phyloP scores from a whole-genome alignment of 345 rosid species.

The Odontarrhena argentea region DNA sequence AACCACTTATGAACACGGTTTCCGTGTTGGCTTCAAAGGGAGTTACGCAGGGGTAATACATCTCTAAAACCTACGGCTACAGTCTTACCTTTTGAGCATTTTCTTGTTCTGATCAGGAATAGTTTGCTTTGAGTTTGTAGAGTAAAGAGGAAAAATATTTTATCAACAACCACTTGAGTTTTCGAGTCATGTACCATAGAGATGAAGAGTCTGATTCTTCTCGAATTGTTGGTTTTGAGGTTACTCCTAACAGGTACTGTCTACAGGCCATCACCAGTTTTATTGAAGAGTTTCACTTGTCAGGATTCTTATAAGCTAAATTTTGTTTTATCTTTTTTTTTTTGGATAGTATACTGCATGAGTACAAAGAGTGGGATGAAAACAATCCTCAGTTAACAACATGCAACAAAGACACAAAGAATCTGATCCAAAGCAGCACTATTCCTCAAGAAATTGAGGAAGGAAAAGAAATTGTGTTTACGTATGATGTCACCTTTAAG shows the following conservation, averaged over 20 bases:
- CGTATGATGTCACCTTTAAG: conserved; percentile 88
- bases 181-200: conserved; percentile 88
- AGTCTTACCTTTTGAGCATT: not conserved
- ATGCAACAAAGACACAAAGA: conserved; percentile 88
- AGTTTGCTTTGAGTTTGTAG: conserved; percentile 49
- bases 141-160: conserved; percentile 90
- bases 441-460: conserved; percentile 80
- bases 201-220: conserved; percentile 77
- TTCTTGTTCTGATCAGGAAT: conserved; percentile 21
- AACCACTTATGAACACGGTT: conserved; percentile 93
- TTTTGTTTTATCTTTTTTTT: not conserved
- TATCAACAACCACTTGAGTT: conserved; percentile 90
- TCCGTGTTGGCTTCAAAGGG: conserved; percentile 94
- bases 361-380: conserved; percentile 88
- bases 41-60: conserved; percentile 77
- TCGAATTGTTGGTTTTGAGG: conserved; percentile 96
- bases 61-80: conserved; percentile 18
- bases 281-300: not conserved
- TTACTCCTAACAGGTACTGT: conserved; percentile 77
- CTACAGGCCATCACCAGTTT: conserved; percentile 1
- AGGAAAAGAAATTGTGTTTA: conserved; percentile 76
- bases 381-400: conserved; percentile 80
- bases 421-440: conserved; percentile 75
- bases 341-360: conserved; percentile 74
- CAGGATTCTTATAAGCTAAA: conserved; percentile 3